These are phyloP conservation scores for Chytriomyces hyalinus DNA, from an alignment of 192 early-diverging fungal genomes.

Conservation along the genomic window DNA sequence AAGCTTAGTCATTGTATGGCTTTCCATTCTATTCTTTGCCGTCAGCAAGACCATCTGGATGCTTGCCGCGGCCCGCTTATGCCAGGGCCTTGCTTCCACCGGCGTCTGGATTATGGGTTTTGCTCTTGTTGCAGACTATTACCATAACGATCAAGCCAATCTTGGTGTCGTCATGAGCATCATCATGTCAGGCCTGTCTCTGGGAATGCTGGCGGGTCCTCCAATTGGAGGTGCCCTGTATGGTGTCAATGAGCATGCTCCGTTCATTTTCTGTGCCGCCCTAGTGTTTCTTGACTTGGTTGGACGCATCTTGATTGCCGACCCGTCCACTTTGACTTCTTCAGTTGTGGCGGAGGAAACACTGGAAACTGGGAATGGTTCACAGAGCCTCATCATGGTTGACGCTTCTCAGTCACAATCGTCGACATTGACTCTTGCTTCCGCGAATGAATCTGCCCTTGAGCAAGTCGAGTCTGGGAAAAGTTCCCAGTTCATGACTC, in stretches of 20 bases:
- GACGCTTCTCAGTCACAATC: no score
- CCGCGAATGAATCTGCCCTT: neutral
- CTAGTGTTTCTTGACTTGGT: conserved; percentile 29
- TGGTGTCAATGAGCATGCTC: conserved; percentile 24
- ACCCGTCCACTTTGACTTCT: neutral
- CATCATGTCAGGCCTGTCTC: conserved; percentile 36
- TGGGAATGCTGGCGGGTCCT: conserved; percentile 40
- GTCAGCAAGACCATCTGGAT: conserved; percentile 22
- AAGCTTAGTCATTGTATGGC: conserved; percentile 17
- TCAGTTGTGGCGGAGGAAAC: no score
- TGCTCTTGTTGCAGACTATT: conserved; percentile 39
- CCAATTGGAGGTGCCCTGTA: conserved; percentile 42
- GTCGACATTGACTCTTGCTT: no score
- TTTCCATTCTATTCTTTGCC: conserved; percentile 37
- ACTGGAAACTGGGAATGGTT: no score
- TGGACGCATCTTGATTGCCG: conserved; percentile 29
- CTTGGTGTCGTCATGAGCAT: conserved; percentile 41
- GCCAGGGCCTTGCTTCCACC: conserved; percentile 33
- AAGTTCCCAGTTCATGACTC: neutral
- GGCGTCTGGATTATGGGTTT: conserved; percentile 44
- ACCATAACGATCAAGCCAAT: conserved; percentile 16
- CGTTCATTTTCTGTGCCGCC: conserved; percentile 33
- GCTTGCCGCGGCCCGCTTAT: conserved; percentile 29
- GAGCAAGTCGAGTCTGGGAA: neutral
- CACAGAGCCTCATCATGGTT: no score